A percentile compares a stretch with the other conserved stretches of the same genome.
phyloP scores from a whole-genome alignment of 2,329 filamentous ascomycete genomes.

The Metarhizium album region DNA sequence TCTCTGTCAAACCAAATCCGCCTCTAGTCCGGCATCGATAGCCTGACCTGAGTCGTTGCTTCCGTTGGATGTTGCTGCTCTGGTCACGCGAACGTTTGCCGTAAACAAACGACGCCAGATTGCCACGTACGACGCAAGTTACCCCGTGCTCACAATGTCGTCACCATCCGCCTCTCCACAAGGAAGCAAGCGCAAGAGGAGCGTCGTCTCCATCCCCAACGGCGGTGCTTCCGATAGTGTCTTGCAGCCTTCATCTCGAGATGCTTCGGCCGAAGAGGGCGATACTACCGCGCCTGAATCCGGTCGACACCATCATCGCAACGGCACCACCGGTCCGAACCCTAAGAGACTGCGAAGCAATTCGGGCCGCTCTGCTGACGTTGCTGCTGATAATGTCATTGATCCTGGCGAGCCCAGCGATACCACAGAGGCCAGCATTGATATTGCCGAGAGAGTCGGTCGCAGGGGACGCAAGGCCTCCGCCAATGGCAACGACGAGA shows the following conservation, averaged over 20 bases:
- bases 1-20: not conserved
- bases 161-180: slow-evolving; percentile 44
- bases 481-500: slow-evolving; percentile 30
- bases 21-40: not conserved
- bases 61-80: not conserved
- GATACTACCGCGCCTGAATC: slow-evolving; percentile 59
- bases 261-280: slow-evolving; percentile 74
- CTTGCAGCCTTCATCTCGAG: slow-evolving; percentile 61
- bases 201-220: slow-evolving; percentile 39
- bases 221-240: slow-evolving; percentile 37
- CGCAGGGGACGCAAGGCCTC: slow-evolving; percentile 42
- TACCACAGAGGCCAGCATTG: slow-evolving; percentile 55
- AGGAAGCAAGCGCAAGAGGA: slow-evolving; percentile 72
- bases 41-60: not conserved
- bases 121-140: not conserved
- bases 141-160: slow-evolving; percentile 35
- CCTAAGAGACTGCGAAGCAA: slow-evolving; percentile 74
- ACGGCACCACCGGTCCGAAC: slow-evolving; percentile 44
- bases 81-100: slow-evolving; percentile 1
- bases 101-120: not conserved
- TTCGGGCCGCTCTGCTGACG: slow-evolving; percentile 33
- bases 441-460: slow-evolving; percentile 52
- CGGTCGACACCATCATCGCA: slow-evolving; percentile 47
- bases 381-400: slow-evolving; percentile 35
- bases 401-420: slow-evolving; percentile 61